Evolutionary conservation across 2,329 filamentous ascomycete genomes (phyloP).

Genomic region (Aureobasidium sp.): DNA sequence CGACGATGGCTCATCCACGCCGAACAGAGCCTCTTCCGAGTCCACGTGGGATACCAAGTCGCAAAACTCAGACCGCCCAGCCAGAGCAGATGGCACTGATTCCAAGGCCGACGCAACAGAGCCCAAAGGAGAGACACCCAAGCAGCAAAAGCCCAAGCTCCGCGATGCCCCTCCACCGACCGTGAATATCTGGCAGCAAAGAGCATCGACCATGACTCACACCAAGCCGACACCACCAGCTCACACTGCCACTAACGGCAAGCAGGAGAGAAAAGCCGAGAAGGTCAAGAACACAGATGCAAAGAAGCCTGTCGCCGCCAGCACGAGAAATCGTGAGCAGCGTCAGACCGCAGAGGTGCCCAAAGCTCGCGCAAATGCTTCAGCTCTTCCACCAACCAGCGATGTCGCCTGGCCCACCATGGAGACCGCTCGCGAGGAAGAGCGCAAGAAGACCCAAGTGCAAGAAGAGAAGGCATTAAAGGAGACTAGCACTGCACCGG

Average conservation of each 20-base stretch:
- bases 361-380: background rate
- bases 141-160: constrained; percentile 54
- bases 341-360: constrained; percentile 4
- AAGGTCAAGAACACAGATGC: constrained; percentile 17
- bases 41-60: constrained; percentile 61
- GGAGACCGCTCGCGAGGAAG: constrained; percentile 67
- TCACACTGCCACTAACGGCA: constrained; percentile 3
- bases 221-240: constrained; percentile 41
- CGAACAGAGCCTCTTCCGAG: constrained; percentile 55
- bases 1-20: constrained; percentile 54
- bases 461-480: constrained; percentile 61
- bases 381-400: constrained; percentile 59
- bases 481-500: constrained; percentile 47
- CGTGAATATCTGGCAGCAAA: constrained; percentile 83
- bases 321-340: constrained; percentile 8
- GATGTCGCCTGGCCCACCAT: constrained; percentile 84
- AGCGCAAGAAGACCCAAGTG: constrained; percentile 63
- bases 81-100: constrained; percentile 49
- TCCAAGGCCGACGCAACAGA: constrained; percentile 56
- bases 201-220: constrained; percentile 56
- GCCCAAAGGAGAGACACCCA: constrained; percentile 27
- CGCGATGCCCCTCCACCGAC: constrained; percentile 74
- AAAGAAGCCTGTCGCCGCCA: constrained; percentile 20
- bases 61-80: constrained; percentile 56
- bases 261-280: constrained; percentile 27